Evolutionary conservation across 176 grass and related monocot species (phyloP).

Genomic region (Otatea glauca): DNA sequence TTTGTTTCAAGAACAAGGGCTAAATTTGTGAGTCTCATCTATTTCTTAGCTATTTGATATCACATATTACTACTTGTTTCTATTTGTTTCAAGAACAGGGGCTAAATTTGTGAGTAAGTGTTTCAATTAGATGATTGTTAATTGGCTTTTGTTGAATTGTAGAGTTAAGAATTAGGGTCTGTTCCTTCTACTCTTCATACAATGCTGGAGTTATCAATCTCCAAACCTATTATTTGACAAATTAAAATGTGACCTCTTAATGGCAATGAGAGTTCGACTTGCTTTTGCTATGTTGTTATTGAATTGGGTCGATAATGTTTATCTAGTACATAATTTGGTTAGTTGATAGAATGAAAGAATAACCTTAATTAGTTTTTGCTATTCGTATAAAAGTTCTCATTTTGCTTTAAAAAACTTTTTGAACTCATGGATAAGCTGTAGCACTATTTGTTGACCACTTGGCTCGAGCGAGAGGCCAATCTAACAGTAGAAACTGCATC

Average conservation of each 20-base stretch:
- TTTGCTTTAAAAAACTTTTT: constrained; percentile 39
- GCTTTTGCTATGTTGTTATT: constrained; percentile 39
- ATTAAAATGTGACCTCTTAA: constrained; percentile 43
- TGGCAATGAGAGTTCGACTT: constrained; percentile 27
- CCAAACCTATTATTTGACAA: neutral
- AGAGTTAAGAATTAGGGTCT: too few species aligned
- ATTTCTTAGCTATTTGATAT: too few species aligned
- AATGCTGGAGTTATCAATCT: neutral
- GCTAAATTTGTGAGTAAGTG: too few species aligned
- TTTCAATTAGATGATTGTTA: too few species aligned
- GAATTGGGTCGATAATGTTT: constrained; percentile 34
- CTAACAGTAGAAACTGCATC: constrained; percentile 53
- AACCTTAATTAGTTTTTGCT: constrained; percentile 31
- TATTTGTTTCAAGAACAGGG: too few species aligned
- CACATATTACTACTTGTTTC: too few species aligned
- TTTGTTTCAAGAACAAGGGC: too few species aligned
- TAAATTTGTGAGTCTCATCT: too few species aligned
- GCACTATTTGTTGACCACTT: constrained; percentile 38
- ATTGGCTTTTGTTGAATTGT: too few species aligned
- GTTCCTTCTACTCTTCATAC: too few species aligned
- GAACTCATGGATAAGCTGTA: constrained; percentile 20
- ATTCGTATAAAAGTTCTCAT: neutral
- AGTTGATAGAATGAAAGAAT: neutral
- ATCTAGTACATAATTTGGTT: neutral
- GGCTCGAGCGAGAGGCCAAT: constrained; percentile 64